Evolutionary conservation across 768 basidiomycete species (phyloP).

Genomic region (Boletus patriciae): DNA sequence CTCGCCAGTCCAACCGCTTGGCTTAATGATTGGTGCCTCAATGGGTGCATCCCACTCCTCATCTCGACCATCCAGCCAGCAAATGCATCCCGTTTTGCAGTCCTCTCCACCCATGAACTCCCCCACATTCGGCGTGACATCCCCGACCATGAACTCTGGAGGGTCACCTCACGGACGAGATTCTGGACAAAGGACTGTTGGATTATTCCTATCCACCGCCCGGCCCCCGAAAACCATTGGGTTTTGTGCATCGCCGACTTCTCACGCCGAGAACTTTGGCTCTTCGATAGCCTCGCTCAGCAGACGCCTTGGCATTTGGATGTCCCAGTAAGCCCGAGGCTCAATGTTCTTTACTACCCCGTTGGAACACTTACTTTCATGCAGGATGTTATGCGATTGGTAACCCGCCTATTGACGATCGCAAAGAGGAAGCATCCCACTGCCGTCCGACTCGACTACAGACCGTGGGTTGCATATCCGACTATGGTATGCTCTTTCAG

Average conservation of each 20-base stretch:
- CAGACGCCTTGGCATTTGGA: slow-evolving; percentile 2
- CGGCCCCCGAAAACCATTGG: slow-evolving; percentile 31
- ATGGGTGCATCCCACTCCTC: slow-evolving; percentile 14
- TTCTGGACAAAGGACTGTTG: slow-evolving; percentile 37
- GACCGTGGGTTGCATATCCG: background rate
- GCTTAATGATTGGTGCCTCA: slow-evolving; percentile 19
- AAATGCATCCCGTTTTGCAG: background rate
- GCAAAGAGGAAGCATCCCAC: background rate
- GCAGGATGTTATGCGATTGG: slow-evolving; percentile 4
- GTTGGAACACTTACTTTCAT: background rate
- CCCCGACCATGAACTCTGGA: slow-evolving; percentile 22
- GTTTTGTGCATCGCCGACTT: slow-evolving; percentile 28
- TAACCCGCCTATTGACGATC: background rate
- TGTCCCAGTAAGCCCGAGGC: background rate
- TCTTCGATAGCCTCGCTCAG: slow-evolving; percentile 16
- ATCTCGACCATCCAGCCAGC: background rate
- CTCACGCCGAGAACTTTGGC: background rate
- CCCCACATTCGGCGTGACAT: background rate
- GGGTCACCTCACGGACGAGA: background rate
- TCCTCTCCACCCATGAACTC: slow-evolving; percentile 14
- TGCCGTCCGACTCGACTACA: background rate
- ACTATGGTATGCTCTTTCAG: background rate
- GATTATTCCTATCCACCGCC: slow-evolving; percentile 40
- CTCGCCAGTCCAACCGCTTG: slow-evolving; percentile 1
- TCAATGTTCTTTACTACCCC: background rate